Percentiles rank a stretch among this genome's conserved stretches.
Conservation (phyloP, 2,329 filamentous ascomycete species). For the Samsoniella hepiali region DNA sequence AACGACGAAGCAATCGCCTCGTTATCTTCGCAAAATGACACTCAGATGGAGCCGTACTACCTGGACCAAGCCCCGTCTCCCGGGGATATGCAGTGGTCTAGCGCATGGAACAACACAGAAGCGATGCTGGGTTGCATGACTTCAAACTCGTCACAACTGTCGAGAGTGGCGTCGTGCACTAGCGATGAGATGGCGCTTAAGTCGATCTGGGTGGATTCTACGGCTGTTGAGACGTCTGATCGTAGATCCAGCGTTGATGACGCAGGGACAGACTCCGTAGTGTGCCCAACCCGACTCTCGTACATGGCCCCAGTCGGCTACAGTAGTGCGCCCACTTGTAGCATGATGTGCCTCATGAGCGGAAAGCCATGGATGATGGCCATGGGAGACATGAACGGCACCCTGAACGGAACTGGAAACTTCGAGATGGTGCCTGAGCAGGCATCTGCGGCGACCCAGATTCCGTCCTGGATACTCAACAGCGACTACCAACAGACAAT, state of each 20-base stretch:
- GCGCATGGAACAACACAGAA: slow-evolving; percentile 3
- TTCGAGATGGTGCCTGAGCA: neutral
- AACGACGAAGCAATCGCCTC: slow-evolving; percentile 2
- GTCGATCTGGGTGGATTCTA: slow-evolving; percentile 8
- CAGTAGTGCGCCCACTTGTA: slow-evolving; percentile 10
- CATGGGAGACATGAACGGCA: neutral
- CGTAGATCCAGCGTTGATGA: slow-evolving; percentile 11
- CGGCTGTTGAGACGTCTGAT: slow-evolving; percentile 12
- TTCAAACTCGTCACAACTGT: slow-evolving; percentile 8
- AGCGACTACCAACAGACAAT: slow-evolving; percentile 4
- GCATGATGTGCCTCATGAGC: slow-evolving; percentile 6
- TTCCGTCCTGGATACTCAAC: slow-evolving; percentile 1
- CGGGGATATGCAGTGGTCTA: slow-evolving; percentile 3
- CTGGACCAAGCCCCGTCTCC: slow-evolving; percentile 6
- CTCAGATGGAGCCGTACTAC: neutral
- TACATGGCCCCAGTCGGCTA: slow-evolving; percentile 10
- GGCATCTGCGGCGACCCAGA: neutral
- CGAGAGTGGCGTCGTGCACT: slow-evolving; percentile 6
- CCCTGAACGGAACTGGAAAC: neutral
- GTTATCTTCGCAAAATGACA: neutral
- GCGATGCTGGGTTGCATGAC: neutral
- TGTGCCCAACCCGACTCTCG: neutral
- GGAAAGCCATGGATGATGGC: neutral
- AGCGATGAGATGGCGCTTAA: slow-evolving; percentile 13
- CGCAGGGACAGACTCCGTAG: slow-evolving; percentile 2